Conservation (phyloP, 306 rosid species). For the Cicer yamashitae region DNA sequence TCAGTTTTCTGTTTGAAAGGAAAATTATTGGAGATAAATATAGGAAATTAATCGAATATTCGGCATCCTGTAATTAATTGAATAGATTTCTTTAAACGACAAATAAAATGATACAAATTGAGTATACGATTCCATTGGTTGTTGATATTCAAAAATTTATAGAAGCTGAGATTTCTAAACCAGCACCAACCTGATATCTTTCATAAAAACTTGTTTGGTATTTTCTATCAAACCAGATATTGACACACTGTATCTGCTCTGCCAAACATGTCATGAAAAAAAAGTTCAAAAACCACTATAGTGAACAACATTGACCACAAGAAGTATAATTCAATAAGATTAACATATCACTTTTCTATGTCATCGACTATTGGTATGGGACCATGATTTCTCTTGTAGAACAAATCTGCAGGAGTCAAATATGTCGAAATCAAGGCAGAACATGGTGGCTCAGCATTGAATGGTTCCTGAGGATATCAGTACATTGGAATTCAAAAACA, state of each 20-base stretch:
- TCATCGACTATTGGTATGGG: conserved; percentile 78
- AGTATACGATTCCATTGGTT: neutral
- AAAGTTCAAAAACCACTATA: neutral
- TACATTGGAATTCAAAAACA: conserved; percentile 8
- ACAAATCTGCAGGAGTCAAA: conserved; percentile 77
- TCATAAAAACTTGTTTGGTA: conserved; percentile 65
- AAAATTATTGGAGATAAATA: neutral
- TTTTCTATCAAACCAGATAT: conserved; percentile 68
- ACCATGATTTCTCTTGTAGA: conserved; percentile 96
- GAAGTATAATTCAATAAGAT: neutral
- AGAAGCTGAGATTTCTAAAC: neutral
- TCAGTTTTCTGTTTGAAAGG: conserved; percentile 32
- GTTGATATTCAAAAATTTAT: neutral
- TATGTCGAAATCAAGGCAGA: conserved; percentile 65
- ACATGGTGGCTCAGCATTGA: conserved; percentile 91
- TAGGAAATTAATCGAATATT: neutral
- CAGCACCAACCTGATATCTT: conserved; percentile 72
- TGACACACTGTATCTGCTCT: conserved; percentile 69
- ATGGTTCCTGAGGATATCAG: conserved; percentile 61
- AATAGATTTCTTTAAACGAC: neutral
- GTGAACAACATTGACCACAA: conserved; percentile 30
- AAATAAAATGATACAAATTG: neutral
- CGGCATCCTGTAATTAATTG: neutral
- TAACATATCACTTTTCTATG: conserved; percentile 57
- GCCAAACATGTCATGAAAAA: conserved; percentile 33